Percentiles rank a stretch among this genome's conserved stretches.
Evolutionary conservation across 805 yeast species (phyloP).

Genomic region (Saturnispora diversa): DNA sequence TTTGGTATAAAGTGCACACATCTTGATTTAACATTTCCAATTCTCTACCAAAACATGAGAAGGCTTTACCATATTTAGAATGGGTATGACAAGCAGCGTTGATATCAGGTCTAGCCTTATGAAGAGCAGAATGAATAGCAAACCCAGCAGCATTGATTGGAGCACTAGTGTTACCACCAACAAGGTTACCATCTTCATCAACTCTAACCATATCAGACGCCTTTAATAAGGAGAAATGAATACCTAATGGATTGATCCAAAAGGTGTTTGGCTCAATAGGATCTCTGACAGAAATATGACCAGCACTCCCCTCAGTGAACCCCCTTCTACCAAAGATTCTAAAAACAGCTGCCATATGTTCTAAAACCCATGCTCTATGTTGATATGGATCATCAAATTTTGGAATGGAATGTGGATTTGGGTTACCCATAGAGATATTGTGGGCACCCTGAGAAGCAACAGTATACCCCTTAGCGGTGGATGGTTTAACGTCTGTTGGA

Average conservation of each 20-base stretch:
- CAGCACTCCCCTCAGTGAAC: slow-evolving; percentile 71
- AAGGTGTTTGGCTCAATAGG: slow-evolving; percentile 74
- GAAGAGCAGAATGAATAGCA: slow-evolving; percentile 59
- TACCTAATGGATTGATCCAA: slow-evolving; percentile 87
- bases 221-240: slow-evolving; percentile 55
- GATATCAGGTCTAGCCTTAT: slow-evolving; percentile 61
- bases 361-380: slow-evolving; percentile 47
- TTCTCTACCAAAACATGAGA: slow-evolving; percentile 54
- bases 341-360: slow-evolving; percentile 83
- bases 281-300: slow-evolving; percentile 80
- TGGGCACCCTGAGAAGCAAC: slow-evolving; percentile 45
- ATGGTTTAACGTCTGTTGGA: slow-evolving; percentile 23
- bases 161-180: slow-evolving; percentile 43
- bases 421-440: slow-evolving; percentile 48
- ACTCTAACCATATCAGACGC: slow-evolving; percentile 58
- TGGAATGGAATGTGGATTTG: slow-evolving; percentile 46
- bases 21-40: slow-evolving; percentile 80
- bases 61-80: slow-evolving; percentile 57
- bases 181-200: slow-evolving; percentile 53
- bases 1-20: slow-evolving; percentile 56
- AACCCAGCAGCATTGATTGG: slow-evolving; percentile 63
- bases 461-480: slow-evolving; percentile 36
- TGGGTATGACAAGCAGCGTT: slow-evolving; percentile 69
- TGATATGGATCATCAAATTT: slow-evolving; percentile 39
- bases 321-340: slow-evolving; percentile 75